Evolutionary conservation across 176 grass and related monocot species (phyloP).

Genomic region (Zea mays): DNA sequence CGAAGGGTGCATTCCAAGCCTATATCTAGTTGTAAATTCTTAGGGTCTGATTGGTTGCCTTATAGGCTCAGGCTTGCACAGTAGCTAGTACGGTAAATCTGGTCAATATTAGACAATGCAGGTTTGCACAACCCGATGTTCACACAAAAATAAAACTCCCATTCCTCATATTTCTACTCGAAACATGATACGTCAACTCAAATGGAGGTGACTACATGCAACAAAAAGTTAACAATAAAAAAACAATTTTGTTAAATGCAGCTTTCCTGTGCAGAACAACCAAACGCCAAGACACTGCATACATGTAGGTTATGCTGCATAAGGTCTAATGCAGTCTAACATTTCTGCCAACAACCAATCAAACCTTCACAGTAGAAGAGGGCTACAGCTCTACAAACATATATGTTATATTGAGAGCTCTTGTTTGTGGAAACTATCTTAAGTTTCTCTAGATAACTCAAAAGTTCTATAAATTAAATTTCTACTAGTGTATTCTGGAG

Average conservation of each 20-base stretch:
- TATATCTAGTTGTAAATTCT: not conserved
- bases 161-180: not conserved
- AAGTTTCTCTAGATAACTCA: not conserved
- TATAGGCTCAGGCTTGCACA: not conserved
- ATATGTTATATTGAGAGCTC: constrained; percentile 1
- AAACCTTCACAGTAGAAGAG: not conserved
- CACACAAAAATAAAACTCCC: not conserved
- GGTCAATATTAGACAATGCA: not conserved
- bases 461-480: not conserved
- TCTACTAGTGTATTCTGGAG: constrained; percentile 17
- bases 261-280: not conserved
- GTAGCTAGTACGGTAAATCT: not conserved
- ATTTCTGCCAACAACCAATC: not conserved
- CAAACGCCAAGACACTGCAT: not conserved
- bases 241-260: not conserved
- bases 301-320: not conserved
- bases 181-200: not conserved
- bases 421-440: not conserved
- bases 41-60: not conserved
- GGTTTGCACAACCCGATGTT: not conserved
- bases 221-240: not conserved
- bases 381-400: not conserved
- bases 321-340: not conserved
- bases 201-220: not conserved
- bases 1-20: not conserved